A percentile compares a stretch with the other conserved stretches of the same genome.
Evolutionary conservation across 108 stramenopile genomes (phyloP).

Genomic region (Licmophora abbreviata): DNA sequence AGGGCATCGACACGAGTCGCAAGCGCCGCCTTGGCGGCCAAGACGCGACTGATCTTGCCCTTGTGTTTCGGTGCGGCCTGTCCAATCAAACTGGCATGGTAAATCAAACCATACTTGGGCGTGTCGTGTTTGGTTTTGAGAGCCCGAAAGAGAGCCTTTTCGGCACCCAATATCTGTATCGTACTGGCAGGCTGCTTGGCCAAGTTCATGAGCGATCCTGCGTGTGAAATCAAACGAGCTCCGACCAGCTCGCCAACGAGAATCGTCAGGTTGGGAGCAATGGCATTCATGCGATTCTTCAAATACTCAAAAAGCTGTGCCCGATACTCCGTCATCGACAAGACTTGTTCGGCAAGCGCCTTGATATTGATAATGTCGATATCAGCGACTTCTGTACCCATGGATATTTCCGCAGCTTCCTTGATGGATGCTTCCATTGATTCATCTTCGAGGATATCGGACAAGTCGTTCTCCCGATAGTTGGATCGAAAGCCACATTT

Average conservation of each 20-base stretch:
- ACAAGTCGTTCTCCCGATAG: constrained; percentile 79
- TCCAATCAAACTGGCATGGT: constrained; percentile 96
- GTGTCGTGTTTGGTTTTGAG: constrained; percentile 99
- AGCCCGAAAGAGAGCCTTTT: constrained; percentile 99
- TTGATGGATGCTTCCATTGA: constrained; percentile 81
- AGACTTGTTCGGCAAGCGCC: constrained; percentile 91
- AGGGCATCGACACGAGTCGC: constrained; percentile 99
- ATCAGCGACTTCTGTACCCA: constrained; percentile 99
- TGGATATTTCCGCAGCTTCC: constrained; percentile 96
- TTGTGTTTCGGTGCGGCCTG: constrained; percentile 99
- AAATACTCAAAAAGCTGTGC: constrained; percentile 97
- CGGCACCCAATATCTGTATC: constrained; percentile 99
- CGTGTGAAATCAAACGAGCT: constrained; percentile 97
- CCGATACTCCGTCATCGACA: constrained; percentile 97
- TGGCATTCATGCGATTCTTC: constrained; percentile 98
- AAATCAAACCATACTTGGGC: constrained; percentile 99
- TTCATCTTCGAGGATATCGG: constrained; percentile 89
- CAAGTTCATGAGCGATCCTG: constrained; percentile 97
- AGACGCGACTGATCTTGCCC: constrained; percentile 97
- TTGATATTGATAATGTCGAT: constrained; percentile 92
- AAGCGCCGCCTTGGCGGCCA: constrained; percentile 97
- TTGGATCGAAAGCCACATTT: constrained; percentile 85
- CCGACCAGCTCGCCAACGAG: constrained; percentile 98
- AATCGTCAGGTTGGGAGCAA: constrained; percentile 99
- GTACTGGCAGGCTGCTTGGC: constrained; percentile 99